These are phyloP conservation scores for Castanea sativa DNA, from an alignment of 306 rosid genomes.

Conservation along the genomic window DNA sequence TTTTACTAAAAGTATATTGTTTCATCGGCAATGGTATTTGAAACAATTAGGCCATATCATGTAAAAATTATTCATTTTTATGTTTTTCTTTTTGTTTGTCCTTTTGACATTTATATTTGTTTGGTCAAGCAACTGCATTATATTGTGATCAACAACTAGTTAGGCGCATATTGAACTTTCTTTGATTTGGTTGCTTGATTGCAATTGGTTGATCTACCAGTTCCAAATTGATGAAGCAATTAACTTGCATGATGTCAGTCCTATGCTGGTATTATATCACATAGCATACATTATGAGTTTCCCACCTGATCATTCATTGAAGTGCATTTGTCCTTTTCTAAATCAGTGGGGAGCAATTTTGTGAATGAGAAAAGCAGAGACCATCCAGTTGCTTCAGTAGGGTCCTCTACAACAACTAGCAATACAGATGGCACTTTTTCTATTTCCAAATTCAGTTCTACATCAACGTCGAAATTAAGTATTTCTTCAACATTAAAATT, in stretches of 20 bases:
- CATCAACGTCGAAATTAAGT: conserved; percentile 6
- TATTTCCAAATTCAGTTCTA: conserved; percentile 61
- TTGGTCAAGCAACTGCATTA: not conserved
- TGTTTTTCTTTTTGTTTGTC: not conserved
- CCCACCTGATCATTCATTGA: conserved; percentile 6
- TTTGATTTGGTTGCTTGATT: conserved; percentile 3
- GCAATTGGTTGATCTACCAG: conserved; percentile 5
- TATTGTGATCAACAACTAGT: not conserved
- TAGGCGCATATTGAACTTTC: not conserved
- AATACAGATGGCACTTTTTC: conserved; percentile 67
- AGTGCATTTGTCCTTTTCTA: conserved; percentile 18
- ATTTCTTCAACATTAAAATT: conserved; percentile 63
- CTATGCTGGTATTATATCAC: conserved; percentile 1
- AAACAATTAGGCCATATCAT: not conserved
- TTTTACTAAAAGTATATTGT: not conserved
- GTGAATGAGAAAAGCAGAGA: conserved; percentile 52
- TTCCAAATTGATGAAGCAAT: conserved; percentile 8
- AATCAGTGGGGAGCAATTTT: conserved; percentile 55
- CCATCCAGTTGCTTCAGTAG: conserved; percentile 41
- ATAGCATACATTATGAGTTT: conserved; percentile 11
- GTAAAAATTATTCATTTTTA: not conserved
- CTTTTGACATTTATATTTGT: not conserved
- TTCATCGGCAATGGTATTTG: not conserved
- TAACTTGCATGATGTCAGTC: conserved; percentile 11
- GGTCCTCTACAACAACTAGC: conserved; percentile 64